A percentile compares a stretch with the other conserved stretches of the same genome.
phyloP scores from a whole-genome alignment of 2,329 filamentous ascomycete genomes.

The Fusarium setosum region DNA sequence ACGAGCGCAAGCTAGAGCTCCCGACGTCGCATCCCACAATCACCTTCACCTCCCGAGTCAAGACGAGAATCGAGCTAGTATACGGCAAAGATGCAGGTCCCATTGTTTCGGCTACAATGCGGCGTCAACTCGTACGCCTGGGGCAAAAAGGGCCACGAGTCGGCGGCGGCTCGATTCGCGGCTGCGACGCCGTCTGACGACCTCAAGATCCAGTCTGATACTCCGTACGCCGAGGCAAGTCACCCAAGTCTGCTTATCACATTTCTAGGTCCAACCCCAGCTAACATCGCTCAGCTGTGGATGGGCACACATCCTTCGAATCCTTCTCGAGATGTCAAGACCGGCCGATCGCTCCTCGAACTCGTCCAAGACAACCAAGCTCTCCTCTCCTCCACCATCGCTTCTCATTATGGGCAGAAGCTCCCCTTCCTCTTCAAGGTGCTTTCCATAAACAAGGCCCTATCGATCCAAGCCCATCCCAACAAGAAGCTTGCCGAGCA shows the following conservation, averaged over 20 bases:
- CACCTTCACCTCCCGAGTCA: not conserved
- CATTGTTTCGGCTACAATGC: slow-evolving; percentile 86
- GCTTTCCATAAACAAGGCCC: slow-evolving; percentile 92
- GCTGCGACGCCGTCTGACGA: slow-evolving; percentile 81
- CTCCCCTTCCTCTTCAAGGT: slow-evolving; percentile 99
- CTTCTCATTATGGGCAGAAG: slow-evolving; percentile 80
- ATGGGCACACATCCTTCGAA: slow-evolving; percentile 99
- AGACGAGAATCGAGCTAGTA: not conserved
- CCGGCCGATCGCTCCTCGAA: slow-evolving; percentile 87
- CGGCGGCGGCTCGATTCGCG: slow-evolving; percentile 89
- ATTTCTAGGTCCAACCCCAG: not conserved
- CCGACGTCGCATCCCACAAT: slow-evolving; percentile 7
- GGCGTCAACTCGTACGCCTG: slow-evolving; percentile 99
- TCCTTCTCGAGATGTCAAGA: slow-evolving; percentile 88
- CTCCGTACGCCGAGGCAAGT: slow-evolving; percentile 91
- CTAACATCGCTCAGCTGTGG: slow-evolving; percentile 76
- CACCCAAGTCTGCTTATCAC: not conserved
- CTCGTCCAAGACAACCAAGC: slow-evolving; percentile 88
- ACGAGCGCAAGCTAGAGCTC: not conserved
- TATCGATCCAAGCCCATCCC: slow-evolving; percentile 96
- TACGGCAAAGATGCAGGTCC: slow-evolving; percentile 72
- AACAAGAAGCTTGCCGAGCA: slow-evolving; percentile 92
- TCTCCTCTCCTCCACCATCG: slow-evolving; percentile 80
- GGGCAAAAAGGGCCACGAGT: slow-evolving; percentile 92
- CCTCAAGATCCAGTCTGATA: slow-evolving; percentile 84